These are phyloP conservation scores for Guillardia theta DNA, from an alignment of 78 protist genomes.

Conservation along the genomic window DNA sequence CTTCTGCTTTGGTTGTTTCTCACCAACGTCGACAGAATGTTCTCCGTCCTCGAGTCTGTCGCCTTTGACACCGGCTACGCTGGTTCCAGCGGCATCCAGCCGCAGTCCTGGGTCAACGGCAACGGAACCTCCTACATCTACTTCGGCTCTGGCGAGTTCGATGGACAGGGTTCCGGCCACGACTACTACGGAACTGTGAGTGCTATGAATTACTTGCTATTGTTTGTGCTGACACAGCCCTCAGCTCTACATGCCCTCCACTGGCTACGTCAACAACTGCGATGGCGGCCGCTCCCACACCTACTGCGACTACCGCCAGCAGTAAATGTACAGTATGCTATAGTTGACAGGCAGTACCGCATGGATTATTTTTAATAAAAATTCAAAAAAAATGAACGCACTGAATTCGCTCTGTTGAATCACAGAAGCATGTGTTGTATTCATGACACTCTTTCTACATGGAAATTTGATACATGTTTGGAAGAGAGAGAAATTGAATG, in stretches of 20 bases:
- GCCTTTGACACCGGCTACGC: constrained; percentile 39
- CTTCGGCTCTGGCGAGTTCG: constrained; percentile 45
- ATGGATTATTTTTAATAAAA: too few relatives aligned
- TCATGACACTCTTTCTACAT: too few relatives aligned
- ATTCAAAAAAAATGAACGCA: too few relatives aligned
- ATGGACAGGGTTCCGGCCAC: constrained; percentile 50
- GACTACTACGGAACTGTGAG: constrained; percentile 37
- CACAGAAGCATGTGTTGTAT: too few relatives aligned
- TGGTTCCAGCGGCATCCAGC: constrained; percentile 4
- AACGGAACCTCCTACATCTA: constrained; percentile 37
- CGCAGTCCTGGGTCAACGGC: constrained; percentile 41
- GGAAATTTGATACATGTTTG: too few relatives aligned
- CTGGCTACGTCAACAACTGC: constrained; percentile 45
- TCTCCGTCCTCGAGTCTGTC: constrained; percentile 39
- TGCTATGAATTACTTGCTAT: neutral
- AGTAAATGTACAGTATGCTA: too few relatives aligned
- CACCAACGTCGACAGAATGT: neutral
- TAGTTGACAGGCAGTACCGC: too few relatives aligned
- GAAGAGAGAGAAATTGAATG: too few relatives aligned
- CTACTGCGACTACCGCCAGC: constrained; percentile 38
- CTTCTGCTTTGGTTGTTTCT: neutral
- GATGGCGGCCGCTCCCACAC: constrained; percentile 44
- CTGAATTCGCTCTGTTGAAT: too few relatives aligned
- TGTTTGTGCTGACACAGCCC: too few relatives aligned
- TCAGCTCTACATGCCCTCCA: constrained; percentile 45